These are phyloP conservation scores for Plasmodium vinckei DNA, from an alignment of 169 alveolate species.

Conservation along the genomic window DNA sequence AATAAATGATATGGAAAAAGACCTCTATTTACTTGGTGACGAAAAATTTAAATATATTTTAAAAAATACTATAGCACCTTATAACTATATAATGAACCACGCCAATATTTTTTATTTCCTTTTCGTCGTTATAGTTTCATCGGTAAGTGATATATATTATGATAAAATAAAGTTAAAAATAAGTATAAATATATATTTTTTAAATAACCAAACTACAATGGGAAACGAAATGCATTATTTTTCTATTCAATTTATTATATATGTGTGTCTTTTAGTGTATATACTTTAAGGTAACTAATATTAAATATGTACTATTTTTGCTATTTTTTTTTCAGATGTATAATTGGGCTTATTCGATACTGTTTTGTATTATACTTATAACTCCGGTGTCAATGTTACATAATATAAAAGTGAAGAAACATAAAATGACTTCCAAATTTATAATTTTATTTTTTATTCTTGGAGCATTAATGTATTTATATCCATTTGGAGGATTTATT, in stretches of 20 bases:
- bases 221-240: no score
- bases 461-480: constrained; percentile 12
- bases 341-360: constrained; percentile 70
- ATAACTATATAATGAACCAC: constrained; percentile 33
- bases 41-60: constrained; percentile 56
- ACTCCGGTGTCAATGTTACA: constrained; percentile 62
- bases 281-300: background rate
- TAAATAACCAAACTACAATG: background rate
- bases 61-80: constrained; percentile 66
- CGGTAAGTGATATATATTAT: constrained; percentile 38
- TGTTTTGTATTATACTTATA: constrained; percentile 38
- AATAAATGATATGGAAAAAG: constrained; percentile 36
- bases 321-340: constrained; percentile 29
- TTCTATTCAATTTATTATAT: no score
- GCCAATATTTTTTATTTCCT: constrained; percentile 55
- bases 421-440: constrained; percentile 18
- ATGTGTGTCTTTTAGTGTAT: no score
- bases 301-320: background rate
- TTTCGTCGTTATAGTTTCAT: constrained; percentile 39
- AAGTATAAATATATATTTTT: background rate
- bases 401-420: constrained; percentile 6
- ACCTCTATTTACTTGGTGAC: constrained; percentile 5
- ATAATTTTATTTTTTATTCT: constrained; percentile 40
- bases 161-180: background rate
- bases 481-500: constrained; percentile 59